These are phyloP conservation scores for Ophiosphaerella herpotricha DNA, from an alignment of 2,329 filamentous ascomycete species.

Conservation along the genomic window DNA sequence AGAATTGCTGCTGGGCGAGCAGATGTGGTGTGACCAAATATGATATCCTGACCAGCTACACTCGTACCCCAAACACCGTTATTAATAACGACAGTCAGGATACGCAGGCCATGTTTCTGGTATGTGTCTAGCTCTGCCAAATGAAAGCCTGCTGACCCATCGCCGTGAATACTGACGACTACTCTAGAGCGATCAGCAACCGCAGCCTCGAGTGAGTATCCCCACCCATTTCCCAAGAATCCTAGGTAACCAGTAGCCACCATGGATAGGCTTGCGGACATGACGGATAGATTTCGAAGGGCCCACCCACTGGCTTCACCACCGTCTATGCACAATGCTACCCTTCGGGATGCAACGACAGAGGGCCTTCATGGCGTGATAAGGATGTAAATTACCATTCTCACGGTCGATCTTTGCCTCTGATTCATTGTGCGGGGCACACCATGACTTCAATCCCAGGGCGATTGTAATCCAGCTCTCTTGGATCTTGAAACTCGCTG, in stretches of 20 bases:
- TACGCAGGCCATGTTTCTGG: slow-evolving; percentile 45
- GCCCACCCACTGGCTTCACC: slow-evolving; percentile 49
- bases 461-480: background rate
- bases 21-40: too few relatives aligned
- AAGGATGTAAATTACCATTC: slow-evolving; percentile 49
- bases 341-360: slow-evolving; percentile 43
- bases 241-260: slow-evolving; percentile 47
- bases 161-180: slow-evolving; percentile 53
- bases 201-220: slow-evolving; percentile 51
- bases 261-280: slow-evolving; percentile 31
- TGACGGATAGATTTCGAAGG: slow-evolving; percentile 32
- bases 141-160: slow-evolving; percentile 54
- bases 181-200: slow-evolving; percentile 46
- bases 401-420: slow-evolving; percentile 22
- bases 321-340: slow-evolving; percentile 48
- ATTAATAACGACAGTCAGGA: slow-evolving; percentile 52
- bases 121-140: slow-evolving; percentile 54
- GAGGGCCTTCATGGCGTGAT: slow-evolving; percentile 47
- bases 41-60: too few relatives aligned
- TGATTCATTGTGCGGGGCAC: background rate
- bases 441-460: too few relatives aligned
- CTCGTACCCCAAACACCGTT: slow-evolving; percentile 26
- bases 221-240: slow-evolving; percentile 55
- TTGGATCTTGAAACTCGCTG: slow-evolving; percentile 14
- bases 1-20: too few relatives aligned